These are phyloP conservation scores for Ceratocystis cubensis DNA, from an alignment of 2,329 filamentous ascomycete genomes.

Conservation along the genomic window DNA sequence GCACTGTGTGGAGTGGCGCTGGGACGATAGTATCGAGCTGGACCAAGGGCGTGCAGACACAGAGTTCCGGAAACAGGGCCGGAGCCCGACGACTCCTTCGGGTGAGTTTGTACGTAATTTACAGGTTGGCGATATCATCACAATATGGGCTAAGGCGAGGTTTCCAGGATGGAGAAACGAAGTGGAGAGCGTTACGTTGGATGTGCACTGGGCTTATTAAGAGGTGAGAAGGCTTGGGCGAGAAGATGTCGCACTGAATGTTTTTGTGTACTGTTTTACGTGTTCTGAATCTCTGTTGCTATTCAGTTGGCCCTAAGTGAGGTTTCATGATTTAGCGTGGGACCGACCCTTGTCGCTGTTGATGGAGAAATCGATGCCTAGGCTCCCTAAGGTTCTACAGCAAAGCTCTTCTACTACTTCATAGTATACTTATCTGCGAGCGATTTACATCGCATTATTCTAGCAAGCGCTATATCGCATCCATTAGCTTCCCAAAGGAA, in stretches of 20 bases:
- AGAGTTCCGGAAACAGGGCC: constrained; percentile 33
- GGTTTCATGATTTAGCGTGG: no score
- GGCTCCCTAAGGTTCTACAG: no score
- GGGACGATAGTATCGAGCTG: constrained; percentile 36
- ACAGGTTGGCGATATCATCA: constrained; percentile 48
- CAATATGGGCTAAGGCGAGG: constrained; percentile 47
- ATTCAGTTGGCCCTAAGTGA: not conserved
- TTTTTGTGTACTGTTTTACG: not conserved
- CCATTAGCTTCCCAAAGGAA: no score
- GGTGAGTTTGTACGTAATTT: constrained; percentile 45
- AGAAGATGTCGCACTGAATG: not conserved
- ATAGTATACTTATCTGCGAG: no score
- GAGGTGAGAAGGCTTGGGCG: not conserved
- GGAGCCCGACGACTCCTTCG: constrained; percentile 38
- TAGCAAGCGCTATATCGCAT: no score
- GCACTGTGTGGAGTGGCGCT: constrained; percentile 43
- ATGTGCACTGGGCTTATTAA: constrained; percentile 43
- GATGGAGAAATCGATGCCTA: no score
- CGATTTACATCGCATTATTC: no score
- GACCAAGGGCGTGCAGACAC: constrained; percentile 31
- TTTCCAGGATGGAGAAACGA: constrained; percentile 43
- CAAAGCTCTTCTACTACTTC: no score
- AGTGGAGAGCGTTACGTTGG: constrained; percentile 38
- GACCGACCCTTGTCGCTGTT: no score
- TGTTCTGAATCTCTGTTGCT: constrained; percentile 8